Base-by-base conservation (phyloP, 2,329 filamentous ascomycete genomes). In the Diaporthe sp. region DNA sequence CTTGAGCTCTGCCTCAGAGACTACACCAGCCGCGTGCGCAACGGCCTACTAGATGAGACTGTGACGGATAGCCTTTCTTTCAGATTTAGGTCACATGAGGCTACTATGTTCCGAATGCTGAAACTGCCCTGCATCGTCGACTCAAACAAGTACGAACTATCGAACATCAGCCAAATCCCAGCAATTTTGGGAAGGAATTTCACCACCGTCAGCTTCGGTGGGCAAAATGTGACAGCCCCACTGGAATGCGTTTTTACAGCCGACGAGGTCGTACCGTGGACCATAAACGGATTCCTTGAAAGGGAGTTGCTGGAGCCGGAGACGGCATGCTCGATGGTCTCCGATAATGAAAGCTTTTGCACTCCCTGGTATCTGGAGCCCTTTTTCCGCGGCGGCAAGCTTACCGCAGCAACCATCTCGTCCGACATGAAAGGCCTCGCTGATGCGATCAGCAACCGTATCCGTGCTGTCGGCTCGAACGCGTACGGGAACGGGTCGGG, bases 221-320 rank as follows among this genome's bases (percentile, higher is more conserved):
- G 28, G 3, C 31, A 37, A 15, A 22, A 22, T 2, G 28, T 58
- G 17, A 37, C 13, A 4, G 19, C 1, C 0, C 55, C 28, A 7
- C 28, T 34, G 28, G 31, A 58, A 58, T 58, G 31, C 28, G 55
- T 58, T 7, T 58, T 58, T 8, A 17, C 3, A 17, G 6, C 22
- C 0, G 46, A 10, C 19, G 19, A n/a, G 0, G n/a, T 0, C 2
- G 22, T n/a, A 1, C 1, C 46, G 8, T 51, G 9, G 8, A 2
- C 46, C 46, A 51, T 19, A 17, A 46, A 19, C 17, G 13, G 1
- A 19, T 46, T 46, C 44, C 15, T 46, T 19, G 13, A 19, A 17
- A 1, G 4, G 1, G 15, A 8, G 4, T 19, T 19, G 17, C 17
- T 46, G 4, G 6, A 46, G 17, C 1, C 19, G 22, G 6, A n/a